A percentile compares a stretch with the other conserved stretches of the same genome.
These are phyloP conservation scores for Tylopilus balloui DNA, from an alignment of 768 basidiomycete species.

Conservation along the genomic window DNA sequence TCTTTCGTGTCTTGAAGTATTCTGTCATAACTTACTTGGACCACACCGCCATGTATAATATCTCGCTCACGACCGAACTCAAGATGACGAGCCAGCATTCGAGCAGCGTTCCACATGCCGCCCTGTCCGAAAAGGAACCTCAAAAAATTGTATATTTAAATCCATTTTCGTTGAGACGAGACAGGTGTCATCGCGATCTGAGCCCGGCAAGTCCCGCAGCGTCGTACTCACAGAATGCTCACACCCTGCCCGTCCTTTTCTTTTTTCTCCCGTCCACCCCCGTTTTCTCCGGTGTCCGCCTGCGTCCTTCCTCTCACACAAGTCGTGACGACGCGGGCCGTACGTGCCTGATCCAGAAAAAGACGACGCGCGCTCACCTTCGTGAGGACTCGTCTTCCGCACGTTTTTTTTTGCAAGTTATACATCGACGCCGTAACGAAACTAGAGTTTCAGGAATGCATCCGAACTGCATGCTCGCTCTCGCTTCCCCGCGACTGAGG, in stretches of 20 bases:
- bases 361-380: conserved; percentile 1
- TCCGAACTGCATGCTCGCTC: too few relatives aligned
- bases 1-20: conserved; percentile 12
- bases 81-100: background rate
- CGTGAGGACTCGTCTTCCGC: conserved; percentile 6
- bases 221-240: background rate
- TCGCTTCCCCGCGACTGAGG: too few relatives aligned
- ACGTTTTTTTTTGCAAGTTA: too few relatives aligned
- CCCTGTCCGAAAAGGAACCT: conserved; percentile 9
- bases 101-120: conserved; percentile 13
- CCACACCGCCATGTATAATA: conserved; percentile 15
- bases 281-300: conserved; percentile 2
- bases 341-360: conserved; percentile 10
- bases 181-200: conserved; percentile 18
- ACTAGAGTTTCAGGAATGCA: too few relatives aligned
- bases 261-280: background rate
- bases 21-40: conserved; percentile 9
- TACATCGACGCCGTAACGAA: too few relatives aligned
- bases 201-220: conserved; percentile 21
- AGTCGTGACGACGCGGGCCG: conserved; percentile 6
- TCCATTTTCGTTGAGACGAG: conserved; percentile 4
- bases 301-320: conserved; percentile 3
- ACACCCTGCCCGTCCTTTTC: background rate
- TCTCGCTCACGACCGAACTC: conserved; percentile 5
- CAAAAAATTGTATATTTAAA: conserved; percentile 1